Evolutionary conservation across 805 yeast species (phyloP), one percentile per base, ranked within the genome.

Genomic region (Kuraishia piskuri): DNA sequence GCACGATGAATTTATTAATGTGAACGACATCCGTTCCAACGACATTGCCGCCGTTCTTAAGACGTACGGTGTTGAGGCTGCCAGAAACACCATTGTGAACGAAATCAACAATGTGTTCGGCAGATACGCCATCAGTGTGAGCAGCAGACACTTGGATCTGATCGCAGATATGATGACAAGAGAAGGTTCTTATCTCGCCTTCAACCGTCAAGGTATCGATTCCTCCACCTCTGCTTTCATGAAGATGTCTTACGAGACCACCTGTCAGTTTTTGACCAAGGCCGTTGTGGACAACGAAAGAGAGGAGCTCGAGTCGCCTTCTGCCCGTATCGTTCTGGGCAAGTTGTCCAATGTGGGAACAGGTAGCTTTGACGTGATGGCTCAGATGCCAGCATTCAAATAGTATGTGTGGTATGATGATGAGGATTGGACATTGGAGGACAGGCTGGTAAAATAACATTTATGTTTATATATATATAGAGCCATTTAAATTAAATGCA

Each of bases 161-260:
- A 86, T 94, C 69, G 99, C 96, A 59, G 99, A 94, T 71, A 88
- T 89, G 90, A 94, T 94, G 99, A 94, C 99, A 4, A 84, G 99
- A 71, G 98, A 94, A 72, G 99, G 99, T 65, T 82, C 95, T 1
- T 94, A 91, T 67, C 74, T 92, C 67, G 96, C 99, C 23, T 94
- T 94, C 78, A 91, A 90, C 72, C 88, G 99, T 78, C 97, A 90
- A 74, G 99, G 99, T 70, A 91, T 95, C 68, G 98, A 94, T 69
- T 80, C 96, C 1, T 82, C 94, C 14, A 90, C 97, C 1, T 91
- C 98, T 7, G 88, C 98, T 19, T 89, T 94, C 76, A 86, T 90
- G 91, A 94, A 94, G 77, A 94, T 94, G 99, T 90, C 97, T 54
- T 94, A 90, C 71, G 99, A 94, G 74, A 94, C 99, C 48, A 94